phyloP scores from a whole-genome alignment of 768 basidiomycete genomes.

The Scleroderma bovista region DNA sequence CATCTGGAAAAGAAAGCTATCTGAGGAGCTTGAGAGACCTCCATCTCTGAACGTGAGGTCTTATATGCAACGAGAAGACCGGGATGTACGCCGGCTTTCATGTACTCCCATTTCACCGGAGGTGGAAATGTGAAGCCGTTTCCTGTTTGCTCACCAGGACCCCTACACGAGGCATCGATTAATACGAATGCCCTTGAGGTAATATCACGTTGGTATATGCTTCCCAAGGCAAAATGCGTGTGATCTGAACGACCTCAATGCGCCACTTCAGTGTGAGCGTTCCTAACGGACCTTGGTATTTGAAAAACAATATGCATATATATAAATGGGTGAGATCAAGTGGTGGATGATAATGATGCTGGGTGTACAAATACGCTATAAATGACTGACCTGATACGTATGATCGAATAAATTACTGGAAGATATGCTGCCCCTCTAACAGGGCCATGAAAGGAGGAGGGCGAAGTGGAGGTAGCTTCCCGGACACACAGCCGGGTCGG shows the following conservation, averaged over 20 bases:
- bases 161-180: slow-evolving; percentile 22
- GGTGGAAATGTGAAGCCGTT: slow-evolving; percentile 11
- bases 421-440: slow-evolving; percentile 36
- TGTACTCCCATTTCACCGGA: slow-evolving; percentile 12
- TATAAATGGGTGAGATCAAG: slow-evolving; percentile 14
- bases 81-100: slow-evolving; percentile 15
- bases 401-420: slow-evolving; percentile 25
- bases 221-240: slow-evolving; percentile 26
- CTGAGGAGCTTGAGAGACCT: slow-evolving; percentile 4
- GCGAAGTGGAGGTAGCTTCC: slow-evolving; percentile 39
- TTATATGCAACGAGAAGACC: slow-evolving; percentile 16
- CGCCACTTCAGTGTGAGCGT: slow-evolving; percentile 14
- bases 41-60: slow-evolving; percentile 3
- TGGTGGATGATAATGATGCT: slow-evolving; percentile 20
- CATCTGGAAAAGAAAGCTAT: slow-evolving; percentile 15
- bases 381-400: slow-evolving; percentile 18
- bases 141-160: slow-evolving; percentile 12
- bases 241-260: slow-evolving; percentile 27
- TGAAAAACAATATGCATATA: slow-evolving; percentile 11
- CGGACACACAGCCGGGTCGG: slow-evolving; percentile 54
- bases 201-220: slow-evolving; percentile 23
- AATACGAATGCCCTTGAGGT: slow-evolving; percentile 25
- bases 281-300: slow-evolving; percentile 17
- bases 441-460: slow-evolving; percentile 67
- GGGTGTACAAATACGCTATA: slow-evolving; percentile 26